These are phyloP conservation scores for Fusarium sacchari DNA, from an alignment of 2,329 filamentous ascomycete genomes.

Conservation along the genomic window DNA sequence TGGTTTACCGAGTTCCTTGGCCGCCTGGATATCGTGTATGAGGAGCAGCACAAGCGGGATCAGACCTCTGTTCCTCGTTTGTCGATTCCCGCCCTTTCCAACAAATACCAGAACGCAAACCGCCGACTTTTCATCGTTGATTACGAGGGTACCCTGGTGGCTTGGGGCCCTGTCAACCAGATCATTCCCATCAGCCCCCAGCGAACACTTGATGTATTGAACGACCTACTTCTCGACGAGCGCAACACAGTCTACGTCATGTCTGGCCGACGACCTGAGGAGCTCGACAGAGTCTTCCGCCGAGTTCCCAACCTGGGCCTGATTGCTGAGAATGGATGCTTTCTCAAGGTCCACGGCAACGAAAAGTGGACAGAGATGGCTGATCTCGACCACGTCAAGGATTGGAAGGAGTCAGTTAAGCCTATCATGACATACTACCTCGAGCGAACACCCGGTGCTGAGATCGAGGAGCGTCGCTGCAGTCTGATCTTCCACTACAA, in stretches of 20 bases:
- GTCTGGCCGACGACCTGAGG: constrained; percentile 87
- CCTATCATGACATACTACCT: constrained; percentile 89
- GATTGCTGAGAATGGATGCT: constrained; percentile 95
- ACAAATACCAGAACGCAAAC: constrained; percentile 72
- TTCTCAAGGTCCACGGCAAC: constrained; percentile 76
- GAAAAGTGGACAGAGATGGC: constrained; percentile 82
- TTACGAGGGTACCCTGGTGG: constrained; percentile 91
- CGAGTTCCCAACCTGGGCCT: constrained; percentile 85
- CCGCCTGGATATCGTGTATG: constrained; percentile 78
- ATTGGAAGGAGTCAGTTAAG: constrained; percentile 86
- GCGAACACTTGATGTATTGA: constrained; percentile 83
- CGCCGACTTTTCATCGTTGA: constrained; percentile 88
- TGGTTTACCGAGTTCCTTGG: constrained; percentile 84
- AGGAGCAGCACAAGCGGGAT: constrained; percentile 85
- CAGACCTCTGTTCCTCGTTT: constrained; percentile 88
- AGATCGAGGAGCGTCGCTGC: constrained; percentile 91
- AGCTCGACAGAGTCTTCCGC: constrained; percentile 87
- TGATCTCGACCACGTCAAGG: constrained; percentile 73
- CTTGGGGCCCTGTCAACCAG: constrained; percentile 83
- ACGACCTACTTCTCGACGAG: constrained; percentile 81
- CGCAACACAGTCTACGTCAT: constrained; percentile 92
- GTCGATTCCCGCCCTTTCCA: constrained; percentile 71
- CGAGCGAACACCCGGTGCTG: constrained; percentile 87
- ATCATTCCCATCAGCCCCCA: constrained; percentile 87
- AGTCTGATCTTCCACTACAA: constrained; percentile 92